Evolutionary conservation across 1,139 yeast genomes (phyloP).

Genomic region (Yamadazyma membranifaciens): DNA sequence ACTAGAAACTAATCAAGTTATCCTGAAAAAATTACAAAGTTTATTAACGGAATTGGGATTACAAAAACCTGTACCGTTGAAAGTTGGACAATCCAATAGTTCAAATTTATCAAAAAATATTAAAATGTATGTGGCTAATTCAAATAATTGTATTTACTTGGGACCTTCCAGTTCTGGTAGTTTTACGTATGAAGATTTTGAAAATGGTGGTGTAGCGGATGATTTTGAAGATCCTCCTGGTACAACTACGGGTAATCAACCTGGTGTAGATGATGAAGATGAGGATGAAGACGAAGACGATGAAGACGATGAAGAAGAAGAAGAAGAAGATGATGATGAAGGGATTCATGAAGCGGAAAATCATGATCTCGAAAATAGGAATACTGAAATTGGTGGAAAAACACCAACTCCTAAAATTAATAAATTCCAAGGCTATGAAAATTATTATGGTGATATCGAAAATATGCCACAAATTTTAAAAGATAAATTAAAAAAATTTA

Average conservation of each 20-base stretch:
- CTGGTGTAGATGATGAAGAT: slow-evolving; percentile 5
- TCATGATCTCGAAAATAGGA: no score
- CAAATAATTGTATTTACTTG: slow-evolving; percentile 42
- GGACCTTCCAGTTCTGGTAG: slow-evolving; percentile 44
- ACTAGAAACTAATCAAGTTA: slow-evolving; percentile 37
- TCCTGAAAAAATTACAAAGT: slow-evolving; percentile 33
- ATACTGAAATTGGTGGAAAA: no score
- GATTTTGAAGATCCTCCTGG: neutral
- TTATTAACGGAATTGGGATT: slow-evolving; percentile 40
- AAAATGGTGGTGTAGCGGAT: slow-evolving; percentile 29
- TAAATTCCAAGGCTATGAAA: slow-evolving; percentile 6
- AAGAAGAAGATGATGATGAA: neutral
- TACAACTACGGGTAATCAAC: neutral
- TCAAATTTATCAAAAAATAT: slow-evolving; percentile 26
- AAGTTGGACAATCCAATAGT: slow-evolving; percentile 19
- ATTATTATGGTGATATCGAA: slow-evolving; percentile 6
- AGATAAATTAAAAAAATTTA: slow-evolving; percentile 21
- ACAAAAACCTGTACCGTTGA: slow-evolving; percentile 40
- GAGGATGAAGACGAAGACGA: slow-evolving; percentile 6
- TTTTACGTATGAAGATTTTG: slow-evolving; percentile 47
- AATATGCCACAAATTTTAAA: slow-evolving; percentile 16
- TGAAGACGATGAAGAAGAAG: slow-evolving; percentile 6
- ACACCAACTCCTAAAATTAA: neutral
- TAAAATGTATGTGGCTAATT: slow-evolving; percentile 37
- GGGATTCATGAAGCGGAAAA: neutral